Conservation (phyloP, 2,329 filamentous ascomycete genomes). For the Clarireedia paspali region DNA sequence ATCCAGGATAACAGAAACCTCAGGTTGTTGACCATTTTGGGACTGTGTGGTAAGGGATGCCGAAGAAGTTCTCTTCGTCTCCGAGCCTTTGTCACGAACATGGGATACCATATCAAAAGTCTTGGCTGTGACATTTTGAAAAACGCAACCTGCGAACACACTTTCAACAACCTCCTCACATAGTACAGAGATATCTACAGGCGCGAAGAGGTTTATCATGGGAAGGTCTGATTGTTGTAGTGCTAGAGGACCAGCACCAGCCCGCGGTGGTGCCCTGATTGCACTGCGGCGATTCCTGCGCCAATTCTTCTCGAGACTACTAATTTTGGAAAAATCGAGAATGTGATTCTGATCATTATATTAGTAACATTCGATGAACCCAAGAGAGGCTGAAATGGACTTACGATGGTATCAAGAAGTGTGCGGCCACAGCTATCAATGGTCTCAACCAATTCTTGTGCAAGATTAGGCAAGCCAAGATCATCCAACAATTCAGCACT, state of each 20-base stretch:
- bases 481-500: slow-evolving; percentile 43
- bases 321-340: slow-evolving; percentile 35
- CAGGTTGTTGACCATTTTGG: slow-evolving; percentile 10
- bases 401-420: slow-evolving; percentile 32
- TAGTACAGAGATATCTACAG: slow-evolving; percentile 27
- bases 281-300: slow-evolving; percentile 18
- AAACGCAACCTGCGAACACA: slow-evolving; percentile 29
- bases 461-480: slow-evolving; percentile 28
- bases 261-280: neutral
- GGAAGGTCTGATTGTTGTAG: slow-evolving; percentile 26
- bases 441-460: slow-evolving; percentile 29
- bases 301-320: slow-evolving; percentile 29
- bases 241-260: slow-evolving; percentile 8
- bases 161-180: slow-evolving; percentile 31
- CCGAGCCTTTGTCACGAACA: slow-evolving; percentile 5
- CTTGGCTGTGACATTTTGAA: slow-evolving; percentile 27
- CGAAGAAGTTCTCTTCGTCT: slow-evolving; percentile 4
- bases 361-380: no score
- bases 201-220: slow-evolving; percentile 29
- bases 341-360: slow-evolving; percentile 29
- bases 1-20: slow-evolving; percentile 27
- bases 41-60: neutral
- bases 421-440: slow-evolving; percentile 33
- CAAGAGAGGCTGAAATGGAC: neutral
- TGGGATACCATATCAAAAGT: slow-evolving; percentile 28